phyloP scores from a whole-genome alignment of 2,329 filamentous ascomycete genomes.

The Colletotrichum sansevieriae region DNA sequence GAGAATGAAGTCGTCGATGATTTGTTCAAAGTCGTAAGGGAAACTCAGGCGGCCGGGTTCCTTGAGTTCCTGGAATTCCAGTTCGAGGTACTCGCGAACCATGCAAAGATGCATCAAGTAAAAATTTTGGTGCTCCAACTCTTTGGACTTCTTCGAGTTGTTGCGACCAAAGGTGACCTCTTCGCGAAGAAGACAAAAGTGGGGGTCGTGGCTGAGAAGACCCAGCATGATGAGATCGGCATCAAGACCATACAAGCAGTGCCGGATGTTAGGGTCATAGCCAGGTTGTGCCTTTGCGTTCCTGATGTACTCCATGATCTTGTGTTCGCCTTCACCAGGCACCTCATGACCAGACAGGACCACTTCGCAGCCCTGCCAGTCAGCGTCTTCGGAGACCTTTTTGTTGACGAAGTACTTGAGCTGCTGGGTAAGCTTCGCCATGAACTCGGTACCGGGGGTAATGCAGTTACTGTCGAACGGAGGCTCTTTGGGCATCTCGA shows the following conservation, averaged over 20 bases:
- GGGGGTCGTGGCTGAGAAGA: conserved; percentile 95
- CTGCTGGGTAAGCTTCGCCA: conserved; percentile 94
- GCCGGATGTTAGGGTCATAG: conserved; percentile 93
- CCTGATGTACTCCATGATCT: conserved; percentile 99
- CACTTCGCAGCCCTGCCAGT: conserved; percentile 97
- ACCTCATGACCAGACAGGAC: conserved; percentile 98
- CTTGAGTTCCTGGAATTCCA: conserved; percentile 96
- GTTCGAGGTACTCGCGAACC: conserved; percentile 94
- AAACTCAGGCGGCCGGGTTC: conserved; percentile 79
- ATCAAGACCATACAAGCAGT: conserved; percentile 97
- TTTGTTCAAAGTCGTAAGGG: conserved; percentile 90
- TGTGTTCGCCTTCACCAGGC: conserved; percentile 97
- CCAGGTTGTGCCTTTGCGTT: conserved; percentile 94
- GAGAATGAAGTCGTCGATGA: conserved; percentile 99
- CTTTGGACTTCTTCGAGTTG: conserved; percentile 90
- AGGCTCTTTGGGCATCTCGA: conserved; percentile 94
- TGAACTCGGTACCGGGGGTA: conserved; percentile 96
- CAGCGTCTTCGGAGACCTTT: conserved; percentile 95
- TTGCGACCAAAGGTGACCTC: conserved; percentile 97
- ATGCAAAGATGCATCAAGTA: conserved; percentile 98
- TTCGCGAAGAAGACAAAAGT: conserved; percentile 96
- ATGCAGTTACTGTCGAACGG: conserved; percentile 99
- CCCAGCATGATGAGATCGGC: conserved; percentile 99
- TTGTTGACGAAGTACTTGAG: conserved; percentile 99
- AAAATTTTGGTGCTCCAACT: conserved; percentile 98